These are phyloP conservation scores for Xylariaceae sp. DNA, from an alignment of 2,329 filamentous ascomycete species.

Conservation along the genomic window DNA sequence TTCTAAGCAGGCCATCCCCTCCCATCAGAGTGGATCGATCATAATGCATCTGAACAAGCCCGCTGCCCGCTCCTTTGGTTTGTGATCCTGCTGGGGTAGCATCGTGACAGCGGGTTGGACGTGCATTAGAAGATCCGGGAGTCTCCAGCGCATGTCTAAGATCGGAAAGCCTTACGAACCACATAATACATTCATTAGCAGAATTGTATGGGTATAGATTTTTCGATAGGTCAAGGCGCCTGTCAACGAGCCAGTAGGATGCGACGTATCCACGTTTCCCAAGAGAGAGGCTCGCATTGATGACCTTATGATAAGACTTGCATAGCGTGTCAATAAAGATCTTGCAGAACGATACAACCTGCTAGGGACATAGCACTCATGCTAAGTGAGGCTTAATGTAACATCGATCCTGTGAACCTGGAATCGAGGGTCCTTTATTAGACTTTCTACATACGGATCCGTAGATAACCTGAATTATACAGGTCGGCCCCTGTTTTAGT, in stretches of 20 bases:
- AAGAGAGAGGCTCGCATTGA: background rate
- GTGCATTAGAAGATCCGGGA: background rate
- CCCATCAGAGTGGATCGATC: background rate
- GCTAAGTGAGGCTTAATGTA: background rate
- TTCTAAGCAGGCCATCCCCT: background rate
- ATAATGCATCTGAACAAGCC: background rate
- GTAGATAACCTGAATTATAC: background rate
- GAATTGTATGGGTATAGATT: background rate
- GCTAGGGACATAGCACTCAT: background rate
- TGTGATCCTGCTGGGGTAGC: background rate
- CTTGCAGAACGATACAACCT: background rate
- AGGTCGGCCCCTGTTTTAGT: too few species aligned
- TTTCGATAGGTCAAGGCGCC: too few species aligned
- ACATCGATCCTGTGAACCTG: constrained; percentile 2
- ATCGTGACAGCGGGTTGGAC: background rate
- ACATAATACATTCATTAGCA: background rate
- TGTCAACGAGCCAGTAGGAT: background rate
- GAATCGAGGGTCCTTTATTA: background rate
- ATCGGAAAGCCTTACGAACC: background rate
- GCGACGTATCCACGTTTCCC: background rate
- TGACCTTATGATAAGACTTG: background rate
- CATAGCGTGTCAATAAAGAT: background rate
- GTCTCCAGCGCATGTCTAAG: background rate
- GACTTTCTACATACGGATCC: too few species aligned
- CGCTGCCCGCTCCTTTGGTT: background rate